Base-by-base conservation (phyloP, 176 grass and related monocot genomes). In the Calamus simplicifolius region DNA sequence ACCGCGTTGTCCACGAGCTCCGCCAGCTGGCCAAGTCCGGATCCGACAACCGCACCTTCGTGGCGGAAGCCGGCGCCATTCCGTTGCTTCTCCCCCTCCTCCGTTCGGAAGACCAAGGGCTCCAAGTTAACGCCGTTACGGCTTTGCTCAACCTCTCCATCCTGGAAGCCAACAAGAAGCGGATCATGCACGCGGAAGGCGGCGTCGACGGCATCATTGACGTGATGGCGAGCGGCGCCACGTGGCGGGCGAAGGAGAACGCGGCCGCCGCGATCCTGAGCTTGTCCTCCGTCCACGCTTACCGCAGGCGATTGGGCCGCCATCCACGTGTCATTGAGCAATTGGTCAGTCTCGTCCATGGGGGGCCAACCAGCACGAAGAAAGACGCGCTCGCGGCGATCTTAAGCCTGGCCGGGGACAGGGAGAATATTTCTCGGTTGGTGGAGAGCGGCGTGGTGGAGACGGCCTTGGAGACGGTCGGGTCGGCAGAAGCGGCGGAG, bases 121-220 rank as follows among this genome's bases (percentile, higher is more conserved):
- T 98, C 16, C 88, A 98, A 73, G 79, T 98, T 29, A 85, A 92
- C 81, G 81, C 88, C 8, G 76, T 98, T 12, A 92, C 93, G 4
- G 93, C 85, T 48, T 54, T 98, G 66, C 84, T 98, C 5, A 98
- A 98, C 74, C 88, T 98, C 0, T 98, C 88, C 12, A 85, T 93
- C 17, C 79, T 89, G 18, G 94, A 98, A 55, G 81, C 88, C 23
- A 98, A 98, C 84, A 92, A 89, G 76, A 82, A 84, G 81, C 88
- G 78, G 52, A 89, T 99, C 73, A 93, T 98, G 94, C 88, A 98
- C 72, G 79, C 79, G 2, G 85, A 98, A 27, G 88, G 94, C 64
- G 85, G 69, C 23, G 30, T 84, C 2, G 81, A 93, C 25, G 85
- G 79, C 1, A 67, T 98, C 25, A 58, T 68, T 25, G 76, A 89